These are phyloP conservation scores for Wickerhamiella brachini DNA, from an alignment of 805 yeast species.

Conservation along the genomic window DNA sequence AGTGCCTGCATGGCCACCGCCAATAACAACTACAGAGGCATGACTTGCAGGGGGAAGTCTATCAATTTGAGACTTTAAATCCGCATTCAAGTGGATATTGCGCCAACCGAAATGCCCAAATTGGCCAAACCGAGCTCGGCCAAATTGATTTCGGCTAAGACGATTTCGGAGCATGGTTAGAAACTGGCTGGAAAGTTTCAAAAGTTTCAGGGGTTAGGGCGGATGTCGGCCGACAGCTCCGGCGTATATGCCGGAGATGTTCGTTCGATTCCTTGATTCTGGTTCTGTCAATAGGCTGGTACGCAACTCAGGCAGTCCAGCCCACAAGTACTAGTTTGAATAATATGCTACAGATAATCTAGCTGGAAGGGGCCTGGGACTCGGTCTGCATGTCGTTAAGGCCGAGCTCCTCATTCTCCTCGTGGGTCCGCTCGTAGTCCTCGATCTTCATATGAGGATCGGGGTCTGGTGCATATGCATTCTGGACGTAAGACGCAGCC, in stretches of 20 bases:
- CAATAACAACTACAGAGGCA: slow-evolving; percentile 69
- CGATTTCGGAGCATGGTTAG: too few species aligned
- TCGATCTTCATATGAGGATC: slow-evolving; percentile 93
- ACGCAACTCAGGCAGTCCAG: too few species aligned
- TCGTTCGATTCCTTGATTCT: too few species aligned
- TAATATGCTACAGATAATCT: neutral
- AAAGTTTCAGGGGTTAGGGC: neutral
- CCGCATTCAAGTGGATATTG: slow-evolving; percentile 5
- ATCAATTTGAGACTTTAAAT: slow-evolving; percentile 3
- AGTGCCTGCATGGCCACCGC: slow-evolving; percentile 98
- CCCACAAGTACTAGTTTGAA: neutral
- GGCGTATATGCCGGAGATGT: too few species aligned
- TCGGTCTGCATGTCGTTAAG: slow-evolving; percentile 32
- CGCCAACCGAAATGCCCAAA: neutral
- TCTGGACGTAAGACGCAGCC: slow-evolving; percentile 90
- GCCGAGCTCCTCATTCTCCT: slow-evolving; percentile 89
- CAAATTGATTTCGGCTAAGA: too few species aligned
- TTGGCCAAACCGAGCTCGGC: neutral
- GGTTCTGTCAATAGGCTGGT: too few species aligned
- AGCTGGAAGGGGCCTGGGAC: slow-evolving; percentile 9
- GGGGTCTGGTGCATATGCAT: slow-evolving; percentile 95
- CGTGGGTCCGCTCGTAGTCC: slow-evolving; percentile 77
- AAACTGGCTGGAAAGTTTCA: too few species aligned
- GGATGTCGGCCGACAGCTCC: too few species aligned
- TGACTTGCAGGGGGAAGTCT: neutral